Conservation (phyloP, 805 yeast species). For the Helenozyma baotianmanensis region DNA sequence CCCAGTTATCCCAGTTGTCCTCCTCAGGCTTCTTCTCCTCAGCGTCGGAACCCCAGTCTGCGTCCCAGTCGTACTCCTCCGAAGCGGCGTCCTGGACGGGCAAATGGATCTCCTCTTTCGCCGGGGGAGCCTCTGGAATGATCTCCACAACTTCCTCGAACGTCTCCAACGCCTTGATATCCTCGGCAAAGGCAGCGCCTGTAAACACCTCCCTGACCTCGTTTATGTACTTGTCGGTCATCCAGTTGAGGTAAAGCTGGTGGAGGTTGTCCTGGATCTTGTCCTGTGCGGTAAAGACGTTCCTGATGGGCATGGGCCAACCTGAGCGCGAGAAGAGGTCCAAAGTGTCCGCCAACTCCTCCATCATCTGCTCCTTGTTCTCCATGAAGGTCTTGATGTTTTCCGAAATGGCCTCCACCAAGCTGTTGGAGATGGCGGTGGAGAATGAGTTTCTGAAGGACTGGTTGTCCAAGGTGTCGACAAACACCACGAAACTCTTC, state of each 20-base stretch:
- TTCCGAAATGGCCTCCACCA: conserved; percentile 27
- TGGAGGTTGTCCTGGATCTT: conserved; percentile 22
- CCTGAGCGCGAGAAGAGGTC: conserved; percentile 16
- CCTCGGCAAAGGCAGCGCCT: conserved; percentile 3
- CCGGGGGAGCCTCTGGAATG: background rate
- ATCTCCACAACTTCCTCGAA: background rate
- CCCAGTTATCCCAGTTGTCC: conserved; percentile 14
- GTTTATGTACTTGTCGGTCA: conserved; percentile 29
- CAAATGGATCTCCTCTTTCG: no score
- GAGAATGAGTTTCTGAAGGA: conserved; percentile 22
- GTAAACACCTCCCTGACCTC: conserved; percentile 21
- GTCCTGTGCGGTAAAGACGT: conserved; percentile 10
- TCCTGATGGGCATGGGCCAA: conserved; percentile 24
- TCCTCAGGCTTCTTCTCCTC: conserved; percentile 7
- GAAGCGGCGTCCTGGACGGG: conserved; percentile 1
- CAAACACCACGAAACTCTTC: conserved; percentile 24
- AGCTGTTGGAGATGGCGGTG: conserved; percentile 24
- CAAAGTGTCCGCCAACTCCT: conserved; percentile 16
- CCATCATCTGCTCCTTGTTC: conserved; percentile 15
- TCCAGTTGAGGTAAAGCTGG: conserved; percentile 27
- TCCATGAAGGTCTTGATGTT: conserved; percentile 21
- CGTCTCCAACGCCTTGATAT: conserved; percentile 6
- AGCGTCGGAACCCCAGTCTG: conserved; percentile 15
- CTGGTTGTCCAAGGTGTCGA: conserved; percentile 21
- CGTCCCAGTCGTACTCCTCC: conserved; percentile 13